A percentile compares a stretch with the other conserved stretches of the same genome.
These are phyloP conservation scores for Symbiodinium pilosum DNA, from an alignment of 73 alveolate species.

Conservation along the genomic window DNA sequence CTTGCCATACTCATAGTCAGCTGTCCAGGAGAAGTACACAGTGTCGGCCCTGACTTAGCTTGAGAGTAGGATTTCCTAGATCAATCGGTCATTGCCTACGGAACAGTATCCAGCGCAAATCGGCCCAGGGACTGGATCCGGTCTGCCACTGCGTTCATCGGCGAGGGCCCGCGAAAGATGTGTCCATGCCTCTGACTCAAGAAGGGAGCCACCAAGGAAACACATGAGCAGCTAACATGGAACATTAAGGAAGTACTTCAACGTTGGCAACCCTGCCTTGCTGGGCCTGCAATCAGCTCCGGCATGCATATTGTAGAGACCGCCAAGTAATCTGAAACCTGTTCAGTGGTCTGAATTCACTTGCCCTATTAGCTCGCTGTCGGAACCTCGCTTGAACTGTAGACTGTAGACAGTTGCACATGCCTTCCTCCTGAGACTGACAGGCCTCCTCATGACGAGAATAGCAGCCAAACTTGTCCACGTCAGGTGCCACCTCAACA, in stretches of 20 bases:
- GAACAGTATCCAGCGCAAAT: no score
- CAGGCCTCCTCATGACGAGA: constrained; percentile 2
- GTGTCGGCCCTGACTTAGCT: no score
- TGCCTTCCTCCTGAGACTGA: no score
- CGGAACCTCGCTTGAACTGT: no score
- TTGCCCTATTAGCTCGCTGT: neutral
- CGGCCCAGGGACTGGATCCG: neutral
- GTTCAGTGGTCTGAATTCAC: neutral
- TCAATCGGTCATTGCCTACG: no score
- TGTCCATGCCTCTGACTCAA: neutral
- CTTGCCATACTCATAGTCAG: constrained; percentile 35
- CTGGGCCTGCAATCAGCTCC: constrained; percentile 12
- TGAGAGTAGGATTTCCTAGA: no score
- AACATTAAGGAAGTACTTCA: no score
- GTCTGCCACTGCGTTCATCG: constrained; percentile 34
- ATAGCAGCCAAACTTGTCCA: constrained; percentile 40
- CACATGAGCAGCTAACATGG: no score
- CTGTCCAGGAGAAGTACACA: constrained; percentile 39
- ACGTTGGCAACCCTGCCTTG: no score
- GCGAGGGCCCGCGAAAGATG: constrained; percentile 52
- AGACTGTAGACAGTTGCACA: no score
- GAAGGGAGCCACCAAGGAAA: no score
- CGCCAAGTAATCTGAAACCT: neutral
- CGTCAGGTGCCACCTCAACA: constrained; percentile 32
- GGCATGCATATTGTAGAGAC: constrained; percentile 31